These are phyloP conservation scores for Ophiostoma sp. DNA, from an alignment of 2,329 filamentous ascomycete genomes.

Conservation along the genomic window DNA sequence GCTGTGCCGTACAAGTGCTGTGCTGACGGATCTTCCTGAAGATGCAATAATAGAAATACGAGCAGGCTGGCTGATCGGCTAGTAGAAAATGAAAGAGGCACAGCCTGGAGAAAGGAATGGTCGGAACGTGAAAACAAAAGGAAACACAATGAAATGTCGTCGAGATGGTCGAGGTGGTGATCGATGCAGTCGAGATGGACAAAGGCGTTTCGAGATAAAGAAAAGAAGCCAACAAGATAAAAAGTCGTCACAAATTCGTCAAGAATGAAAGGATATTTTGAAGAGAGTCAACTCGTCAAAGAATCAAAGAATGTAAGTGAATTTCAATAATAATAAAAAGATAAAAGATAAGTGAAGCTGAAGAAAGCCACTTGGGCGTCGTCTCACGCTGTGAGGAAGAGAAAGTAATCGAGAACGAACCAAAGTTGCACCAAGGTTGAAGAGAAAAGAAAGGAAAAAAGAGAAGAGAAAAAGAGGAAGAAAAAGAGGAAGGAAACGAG, in stretches of 20 bases:
- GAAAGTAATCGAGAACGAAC: slow-evolving; percentile 11
- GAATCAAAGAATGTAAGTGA: slow-evolving; percentile 15
- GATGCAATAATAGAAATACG: background rate
- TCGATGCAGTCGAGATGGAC: background rate
- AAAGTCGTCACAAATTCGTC: background rate
- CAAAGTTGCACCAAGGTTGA: background rate
- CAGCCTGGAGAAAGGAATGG: slow-evolving; percentile 15
- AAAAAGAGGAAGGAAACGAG: background rate
- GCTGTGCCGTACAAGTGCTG: background rate
- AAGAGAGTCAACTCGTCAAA: slow-evolving; percentile 19
- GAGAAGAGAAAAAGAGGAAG: background rate
- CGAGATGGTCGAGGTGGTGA: background rate
- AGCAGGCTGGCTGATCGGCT: slow-evolving; percentile 3
- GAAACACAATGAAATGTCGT: background rate
- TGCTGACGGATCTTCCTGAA: background rate
- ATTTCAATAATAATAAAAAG: slow-evolving; percentile 19
- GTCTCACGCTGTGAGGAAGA: slow-evolving; percentile 21
- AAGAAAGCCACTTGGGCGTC: slow-evolving; percentile 26
- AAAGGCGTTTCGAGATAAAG: slow-evolving; percentile 1
- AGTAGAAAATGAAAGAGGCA: slow-evolving; percentile 14
- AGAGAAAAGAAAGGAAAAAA: background rate
- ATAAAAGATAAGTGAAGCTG: background rate
- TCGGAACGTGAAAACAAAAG: too few relatives aligned
- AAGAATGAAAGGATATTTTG: slow-evolving; percentile 17
- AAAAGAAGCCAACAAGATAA: background rate